Conservation (phyloP, 2,329 filamentous ascomycete species). For the Bipolaris cookei region DNA sequence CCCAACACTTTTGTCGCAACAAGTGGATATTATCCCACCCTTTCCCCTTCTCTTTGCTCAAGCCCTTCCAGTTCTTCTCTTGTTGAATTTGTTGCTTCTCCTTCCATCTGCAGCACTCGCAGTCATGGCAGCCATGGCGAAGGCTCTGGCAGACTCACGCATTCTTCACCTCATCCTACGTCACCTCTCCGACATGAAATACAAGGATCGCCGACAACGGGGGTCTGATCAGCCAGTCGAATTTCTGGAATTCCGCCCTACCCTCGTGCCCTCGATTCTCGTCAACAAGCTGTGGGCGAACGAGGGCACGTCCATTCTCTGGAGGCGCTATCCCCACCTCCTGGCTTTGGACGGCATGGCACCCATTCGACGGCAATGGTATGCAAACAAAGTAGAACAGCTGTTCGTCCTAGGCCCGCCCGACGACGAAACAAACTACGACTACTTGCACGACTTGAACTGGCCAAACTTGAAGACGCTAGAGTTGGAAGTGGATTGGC, state of each 20-base stretch:
- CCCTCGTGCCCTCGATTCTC: slow-evolving; percentile 38
- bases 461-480: slow-evolving; percentile 42
- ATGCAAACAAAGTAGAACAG: slow-evolving; percentile 41
- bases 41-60: slow-evolving; percentile 5
- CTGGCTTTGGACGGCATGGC: slow-evolving; percentile 33
- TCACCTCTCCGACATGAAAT: slow-evolving; percentile 41
- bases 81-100: slow-evolving; percentile 12
- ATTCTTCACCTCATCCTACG: slow-evolving; percentile 37
- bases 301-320: slow-evolving; percentile 40
- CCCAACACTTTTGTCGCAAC: slow-evolving; percentile 9
- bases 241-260: slow-evolving; percentile 45
- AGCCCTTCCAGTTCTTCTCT: slow-evolving; percentile 4
- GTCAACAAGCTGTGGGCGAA: slow-evolving; percentile 46
- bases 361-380: slow-evolving; percentile 33
- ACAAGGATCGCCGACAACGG: slow-evolving; percentile 39
- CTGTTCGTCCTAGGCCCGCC: slow-evolving; percentile 31
- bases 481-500: slow-evolving; percentile 41
- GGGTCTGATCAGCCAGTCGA: slow-evolving; percentile 43
- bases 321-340: slow-evolving; percentile 42
- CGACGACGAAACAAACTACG: slow-evolving; percentile 23
- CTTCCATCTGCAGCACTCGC: slow-evolving; percentile 9
- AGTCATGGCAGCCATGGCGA: slow-evolving; percentile 32
- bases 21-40: slow-evolving; percentile 1
- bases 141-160: slow-evolving; percentile 30
- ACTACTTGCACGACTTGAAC: slow-evolving; percentile 32